Base-by-base conservation (phyloP, 345 rosid genomes). In the Eucalyptus pumila region DNA sequence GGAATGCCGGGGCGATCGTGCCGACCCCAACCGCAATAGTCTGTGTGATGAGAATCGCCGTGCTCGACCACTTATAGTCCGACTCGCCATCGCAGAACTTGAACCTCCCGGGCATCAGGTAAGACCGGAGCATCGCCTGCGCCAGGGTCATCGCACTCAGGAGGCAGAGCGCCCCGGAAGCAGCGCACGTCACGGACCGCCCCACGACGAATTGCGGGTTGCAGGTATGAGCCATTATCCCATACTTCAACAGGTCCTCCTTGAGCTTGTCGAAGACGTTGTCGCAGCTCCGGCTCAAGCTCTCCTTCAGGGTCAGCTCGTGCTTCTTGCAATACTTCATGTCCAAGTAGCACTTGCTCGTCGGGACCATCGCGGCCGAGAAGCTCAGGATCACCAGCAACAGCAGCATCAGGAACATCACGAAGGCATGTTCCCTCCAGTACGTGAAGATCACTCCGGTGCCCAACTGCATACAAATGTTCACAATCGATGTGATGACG, bases 221-320 rank as follows among this genome's bases (percentile, higher is more conserved):
- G 89, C 96, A 86, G 67, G 98, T 96, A 88, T 96, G 94, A 88
- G 99, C 97, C 99, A 96, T 96, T 95, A 97, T 95, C 97, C 99
- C 96, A 87, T 90, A 95, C 87, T 94, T 96, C 91, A 91, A 90
- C 44, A 97, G 91, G 91, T 93, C 94, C 81, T 92, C 92, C 91
- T 92, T 95, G 49, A 96, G 94, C 87, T 89, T 93, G 89, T 91
- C 89, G 11, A 89, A 90, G 34, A 87, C 89, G 5, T 93, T 86
- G 49, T 49, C 94, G 30, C 88, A 90, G 11, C 89, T 92, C 91
- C 76, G 94, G 30, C 87, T 80, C 51, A 90, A 89, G 87, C 95
- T 89, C 93, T 96, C 98, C 81, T 90, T 92, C 52, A 90, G 48
- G 42, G 95, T 96, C 91, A 95, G 62, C 83, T 94, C 94, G 88